Evolutionary conservation across 2,329 filamentous ascomycete species (phyloP), one percentile per base, ranked within the genome.

Genomic region (Grosmannia clavigera): DNA sequence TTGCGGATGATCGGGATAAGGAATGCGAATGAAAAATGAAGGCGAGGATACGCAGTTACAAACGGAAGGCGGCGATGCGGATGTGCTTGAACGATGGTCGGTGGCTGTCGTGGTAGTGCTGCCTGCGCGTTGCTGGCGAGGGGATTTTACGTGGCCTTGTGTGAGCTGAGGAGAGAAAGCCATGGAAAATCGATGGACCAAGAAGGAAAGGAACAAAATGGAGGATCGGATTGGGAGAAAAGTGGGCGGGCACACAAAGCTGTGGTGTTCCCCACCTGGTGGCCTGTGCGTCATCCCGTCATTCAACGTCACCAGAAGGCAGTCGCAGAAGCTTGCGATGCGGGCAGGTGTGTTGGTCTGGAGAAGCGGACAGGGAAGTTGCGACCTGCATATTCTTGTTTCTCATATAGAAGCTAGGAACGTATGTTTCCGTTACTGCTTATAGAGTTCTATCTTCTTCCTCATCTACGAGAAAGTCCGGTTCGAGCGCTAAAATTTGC

Each of bases 121-220:
- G 50, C 50, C 25, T 52, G 50, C 50, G 50, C 50, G 50, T 57
- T 43, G 48, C 29, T 58, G n/a, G 16, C 27, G 50, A 48, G 48
- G 22, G 38, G 57, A 58, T 25, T 29, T 59, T 59, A 55, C 57
- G 57, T 59, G 57, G 57, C 57, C 9, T 35, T 29, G 31, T 50
- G 9, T 16, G n/a, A 25, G 48, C 48, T 51, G 48, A 38, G 54
- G 38, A 40, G 38, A 51, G 57, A 54, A 54, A 54, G 35, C 25
- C 57, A 48, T 53, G 31, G 57, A 58, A 58, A 22, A 22, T 27
- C 31, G 48, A 51, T 51, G 48, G 48, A 27, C 48, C 48, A 27
- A 22, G 31, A 19, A 38, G 52, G n/a, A 29, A 55, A 11, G 52
- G 22, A 55, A 38, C 14, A 38, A 35, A 29, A 38, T 22, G 16